Evolutionary conservation across 2,329 filamentous ascomycete genomes (phyloP), one percentile per base, ranked within the genome.

Genomic region (Thielaviopsis punctulata): DNA sequence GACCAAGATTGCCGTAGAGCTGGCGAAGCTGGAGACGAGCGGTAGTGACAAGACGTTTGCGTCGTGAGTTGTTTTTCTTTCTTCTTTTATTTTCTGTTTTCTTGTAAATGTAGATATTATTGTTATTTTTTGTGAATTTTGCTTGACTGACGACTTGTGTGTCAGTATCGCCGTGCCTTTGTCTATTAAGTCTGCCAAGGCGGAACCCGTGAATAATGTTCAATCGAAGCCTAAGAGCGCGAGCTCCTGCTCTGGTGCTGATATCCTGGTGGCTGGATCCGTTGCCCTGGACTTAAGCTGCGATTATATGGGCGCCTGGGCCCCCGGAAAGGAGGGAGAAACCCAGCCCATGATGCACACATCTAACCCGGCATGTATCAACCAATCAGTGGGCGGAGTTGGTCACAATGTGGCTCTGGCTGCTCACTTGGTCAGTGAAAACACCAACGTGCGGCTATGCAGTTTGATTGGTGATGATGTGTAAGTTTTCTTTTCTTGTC

Each of bases 361-460:
- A 0, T 96, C 90, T 0, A 96, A 96, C 61, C 86, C 86, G 48
- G 80, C 88, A 55, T 69, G 72, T 13, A 93, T 95, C 57, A 79
- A 70, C 33, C 87, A 94, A 62, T 86, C 84, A 1, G 76, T 95
- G 7, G 92, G 92, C 12, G 92, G 92, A 6, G 92, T 96, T 7
- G 92, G 86, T 6, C 82, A 88, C 61, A 96, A 96, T 61, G 86
- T 96, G 45, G 87, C 92, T 15, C 75, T 87, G 47, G 89, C 90
- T 45, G 82, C 86, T 1, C 84, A 88, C 58, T 75, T 81, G 27
- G 73, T 73, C 13, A 75, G 84, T 55, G 79, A 77, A 7, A 61
- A 67, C 18, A 66, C 66, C 41, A 77, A 73, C 13, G 84, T 92
- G 7, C 74, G 77, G 21, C 76, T 95, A 15, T 89, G 83, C 66